Percentiles rank a stretch among this genome's conserved stretches.
These are phyloP conservation scores for Saturnispora quitensis DNA, from an alignment of 805 yeast genomes.

Conservation along the genomic window DNA sequence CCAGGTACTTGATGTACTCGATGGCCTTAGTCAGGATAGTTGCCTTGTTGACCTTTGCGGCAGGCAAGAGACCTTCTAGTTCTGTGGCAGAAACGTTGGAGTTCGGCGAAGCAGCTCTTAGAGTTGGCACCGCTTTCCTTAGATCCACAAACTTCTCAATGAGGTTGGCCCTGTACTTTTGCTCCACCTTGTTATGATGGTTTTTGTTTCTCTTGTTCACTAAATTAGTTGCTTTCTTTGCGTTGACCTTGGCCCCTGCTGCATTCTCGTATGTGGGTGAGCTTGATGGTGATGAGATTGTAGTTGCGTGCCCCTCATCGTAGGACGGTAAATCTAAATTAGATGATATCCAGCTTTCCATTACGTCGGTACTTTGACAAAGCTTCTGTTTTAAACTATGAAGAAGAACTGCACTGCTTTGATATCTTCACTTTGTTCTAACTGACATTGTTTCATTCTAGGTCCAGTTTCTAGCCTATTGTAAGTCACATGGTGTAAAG, in stretches of 20 bases:
- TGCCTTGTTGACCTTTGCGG: slow-evolving; percentile 68
- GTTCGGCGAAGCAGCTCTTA: slow-evolving; percentile 45
- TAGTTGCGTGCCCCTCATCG: not conserved
- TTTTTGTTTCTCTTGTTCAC: slow-evolving; percentile 42
- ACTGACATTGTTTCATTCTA: not conserved
- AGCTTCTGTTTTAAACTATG: not conserved
- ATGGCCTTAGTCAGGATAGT: slow-evolving; percentile 69
- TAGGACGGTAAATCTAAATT: not conserved
- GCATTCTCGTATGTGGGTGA: not conserved
- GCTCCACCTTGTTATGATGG: slow-evolving; percentile 73
- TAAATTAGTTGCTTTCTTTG: not conserved
- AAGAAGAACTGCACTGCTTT: not conserved
- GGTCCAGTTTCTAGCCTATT: not conserved
- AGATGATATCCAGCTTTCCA: not conserved
- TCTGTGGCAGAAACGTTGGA: slow-evolving; percentile 29
- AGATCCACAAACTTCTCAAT: slow-evolving; percentile 61
- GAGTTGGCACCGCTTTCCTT: slow-evolving; percentile 70
- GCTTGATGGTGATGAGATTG: not conserved
- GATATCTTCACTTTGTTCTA: not conserved
- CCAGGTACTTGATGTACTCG: slow-evolving; percentile 69
- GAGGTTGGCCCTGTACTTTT: slow-evolving; percentile 70
- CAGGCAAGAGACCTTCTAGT: slow-evolving; percentile 69
- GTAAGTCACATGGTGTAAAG: not conserved
- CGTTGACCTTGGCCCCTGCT: not conserved
- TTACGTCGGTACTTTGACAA: not conserved